A percentile compares a stretch with the other conserved stretches of the same genome.
These are phyloP conservation scores for Aspergillus sp. DNA, from an alignment of 2,329 filamentous ascomycete genomes.

Conservation along the genomic window DNA sequence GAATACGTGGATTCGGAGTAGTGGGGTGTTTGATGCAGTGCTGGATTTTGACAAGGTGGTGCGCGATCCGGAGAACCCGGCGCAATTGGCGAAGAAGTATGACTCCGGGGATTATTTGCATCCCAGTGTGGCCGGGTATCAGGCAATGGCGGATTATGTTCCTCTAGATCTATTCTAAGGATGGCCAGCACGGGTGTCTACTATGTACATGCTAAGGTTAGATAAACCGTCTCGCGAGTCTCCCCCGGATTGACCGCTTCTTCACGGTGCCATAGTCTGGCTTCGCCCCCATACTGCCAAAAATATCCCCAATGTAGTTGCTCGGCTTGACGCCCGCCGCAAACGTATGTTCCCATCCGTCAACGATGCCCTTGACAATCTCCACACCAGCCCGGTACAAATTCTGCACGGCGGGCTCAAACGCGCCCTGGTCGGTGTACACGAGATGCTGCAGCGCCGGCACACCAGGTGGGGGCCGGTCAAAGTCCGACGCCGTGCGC, in stretches of 20 bases:
- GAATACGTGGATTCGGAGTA: conserved; percentile 60
- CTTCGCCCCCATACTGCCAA: conserved; percentile 63
- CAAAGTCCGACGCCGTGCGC: conserved; percentile 69
- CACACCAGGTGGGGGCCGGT: conserved; percentile 61
- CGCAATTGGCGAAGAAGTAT: conserved; percentile 50
- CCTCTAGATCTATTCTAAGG: conserved; percentile 47
- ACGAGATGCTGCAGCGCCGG: conserved; percentile 60
- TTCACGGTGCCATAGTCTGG: conserved; percentile 59
- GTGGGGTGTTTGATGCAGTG: conserved; percentile 57
- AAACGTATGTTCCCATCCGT: conserved; percentile 60
- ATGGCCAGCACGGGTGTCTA: neutral
- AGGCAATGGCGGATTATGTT: conserved; percentile 58
- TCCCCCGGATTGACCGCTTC: neutral
- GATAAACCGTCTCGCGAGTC: neutral
- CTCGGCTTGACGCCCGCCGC: conserved; percentile 53
- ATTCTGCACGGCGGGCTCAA: conserved; percentile 62
- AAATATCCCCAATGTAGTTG: conserved; percentile 71
- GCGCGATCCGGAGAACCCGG: conserved; percentile 49
- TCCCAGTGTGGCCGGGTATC: conserved; percentile 59
- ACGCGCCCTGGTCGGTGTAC: conserved; percentile 61
- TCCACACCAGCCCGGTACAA: conserved; percentile 64
- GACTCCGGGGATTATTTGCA: conserved; percentile 66
- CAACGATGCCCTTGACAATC: conserved; percentile 63
- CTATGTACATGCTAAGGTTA: neutral
- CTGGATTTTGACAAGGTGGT: conserved; percentile 62